A percentile compares a stretch with the other conserved stretches of the same genome.
These are phyloP conservation scores for Tulasnella sp. DNA, from an alignment of 768 basidiomycete species.

Conservation along the genomic window DNA sequence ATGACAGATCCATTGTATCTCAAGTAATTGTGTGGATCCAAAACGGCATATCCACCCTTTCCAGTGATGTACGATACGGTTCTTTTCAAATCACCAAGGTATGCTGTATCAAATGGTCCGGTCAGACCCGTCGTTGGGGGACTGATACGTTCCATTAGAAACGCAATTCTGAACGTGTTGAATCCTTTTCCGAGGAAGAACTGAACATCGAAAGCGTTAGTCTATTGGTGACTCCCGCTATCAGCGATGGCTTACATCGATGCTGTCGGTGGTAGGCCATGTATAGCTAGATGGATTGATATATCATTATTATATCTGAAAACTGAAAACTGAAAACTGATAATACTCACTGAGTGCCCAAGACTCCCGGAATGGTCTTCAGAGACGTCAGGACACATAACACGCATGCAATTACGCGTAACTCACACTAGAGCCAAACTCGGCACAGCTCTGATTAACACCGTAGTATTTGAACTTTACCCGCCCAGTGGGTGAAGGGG, in stretches of 20 bases:
- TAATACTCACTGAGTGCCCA: constrained; percentile 24
- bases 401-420: constrained; percentile 48
- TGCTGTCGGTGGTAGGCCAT: constrained; percentile 34
- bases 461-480: constrained; percentile 48
- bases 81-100: constrained; percentile 38
- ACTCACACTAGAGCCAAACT: constrained; percentile 45
- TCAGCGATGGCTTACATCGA: constrained; percentile 27
- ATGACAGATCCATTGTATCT: constrained; percentile 42
- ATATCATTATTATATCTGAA: too few relatives aligned
- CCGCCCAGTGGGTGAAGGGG: neutral
- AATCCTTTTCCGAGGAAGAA: constrained; percentile 47
- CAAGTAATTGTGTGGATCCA: constrained; percentile 52
- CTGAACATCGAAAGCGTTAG: constrained; percentile 17
- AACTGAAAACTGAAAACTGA: neutral
- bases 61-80: too few relatives aligned
- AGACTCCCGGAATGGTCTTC: constrained; percentile 35
- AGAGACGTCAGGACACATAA: constrained; percentile 38
- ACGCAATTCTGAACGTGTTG: constrained; percentile 31
- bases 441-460: constrained; percentile 50
- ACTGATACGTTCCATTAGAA: constrained; percentile 44
- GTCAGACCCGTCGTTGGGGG: constrained; percentile 42
- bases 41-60: constrained; percentile 42
- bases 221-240: neutral
- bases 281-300: constrained; percentile 30
- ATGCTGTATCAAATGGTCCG: constrained; percentile 40